A percentile compares a stretch with the other conserved stretches of the same genome.
Evolutionary conservation across 179 eudicot species (phyloP).

Genomic region (Silene coronaria): DNA sequence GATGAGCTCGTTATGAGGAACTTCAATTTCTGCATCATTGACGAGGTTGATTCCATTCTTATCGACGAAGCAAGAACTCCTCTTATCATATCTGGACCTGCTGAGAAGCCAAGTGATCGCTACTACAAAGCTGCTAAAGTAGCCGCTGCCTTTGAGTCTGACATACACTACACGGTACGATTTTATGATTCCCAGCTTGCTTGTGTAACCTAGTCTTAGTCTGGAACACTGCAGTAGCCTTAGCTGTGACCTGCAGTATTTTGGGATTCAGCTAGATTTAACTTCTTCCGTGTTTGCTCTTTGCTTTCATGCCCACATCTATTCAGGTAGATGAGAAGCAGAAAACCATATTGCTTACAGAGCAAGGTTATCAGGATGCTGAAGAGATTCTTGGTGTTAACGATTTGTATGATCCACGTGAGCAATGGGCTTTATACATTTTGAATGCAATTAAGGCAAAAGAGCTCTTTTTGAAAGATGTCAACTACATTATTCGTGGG

Average conservation of each 20-base stretch:
- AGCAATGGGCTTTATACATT: slow-evolving; percentile 93
- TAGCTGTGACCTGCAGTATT: neutral
- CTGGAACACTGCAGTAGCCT: neutral
- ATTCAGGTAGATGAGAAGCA: slow-evolving; percentile 98
- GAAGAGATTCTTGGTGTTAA: slow-evolving; percentile 90
- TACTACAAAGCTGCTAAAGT: slow-evolving; percentile 98
- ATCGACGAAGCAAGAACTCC: slow-evolving; percentile 99
- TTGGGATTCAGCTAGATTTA: neutral
- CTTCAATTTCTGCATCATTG: slow-evolving; percentile 88
- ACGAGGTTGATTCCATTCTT: slow-evolving; percentile 98
- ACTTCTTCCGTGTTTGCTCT: neutral
- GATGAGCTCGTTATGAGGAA: slow-evolving; percentile 89
- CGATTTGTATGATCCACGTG: slow-evolving; percentile 95
- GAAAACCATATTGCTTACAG: slow-evolving; percentile 76
- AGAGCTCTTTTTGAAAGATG: slow-evolving; percentile 91
- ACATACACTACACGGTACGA: slow-evolving; percentile 89
- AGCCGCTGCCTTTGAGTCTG: slow-evolving; percentile 88
- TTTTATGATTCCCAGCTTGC: slow-evolving; percentile 1
- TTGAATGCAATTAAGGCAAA: slow-evolving; percentile 95
- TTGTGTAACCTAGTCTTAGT: neutral
- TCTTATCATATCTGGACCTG: slow-evolving; percentile 93
- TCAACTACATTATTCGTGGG: slow-evolving; percentile 88
- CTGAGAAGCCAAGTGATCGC: slow-evolving; percentile 95
- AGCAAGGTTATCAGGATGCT: slow-evolving; percentile 99
- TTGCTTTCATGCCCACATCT: slow-evolving; percentile 3